Percentiles rank a stretch among this genome's conserved stretches.
These are phyloP conservation scores for Cladobotryum mycophilum DNA, from an alignment of 2,329 filamentous ascomycete genomes.

Conservation along the genomic window DNA sequence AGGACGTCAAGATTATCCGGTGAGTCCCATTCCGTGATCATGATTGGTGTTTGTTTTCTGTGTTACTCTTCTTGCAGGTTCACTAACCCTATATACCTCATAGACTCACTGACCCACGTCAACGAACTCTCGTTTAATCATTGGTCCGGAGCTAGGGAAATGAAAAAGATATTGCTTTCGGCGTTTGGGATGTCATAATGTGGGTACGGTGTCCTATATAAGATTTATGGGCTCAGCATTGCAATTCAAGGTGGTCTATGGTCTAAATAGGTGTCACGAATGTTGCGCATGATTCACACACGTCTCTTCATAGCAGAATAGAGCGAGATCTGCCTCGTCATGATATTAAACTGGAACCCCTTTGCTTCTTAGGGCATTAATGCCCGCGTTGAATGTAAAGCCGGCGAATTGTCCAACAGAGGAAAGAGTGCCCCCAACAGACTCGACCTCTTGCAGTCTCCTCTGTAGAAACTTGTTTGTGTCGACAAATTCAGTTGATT, in stretches of 20 bases:
- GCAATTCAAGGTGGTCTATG: too few relatives aligned
- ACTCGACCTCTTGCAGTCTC: conserved; percentile 63
- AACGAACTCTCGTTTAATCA: conserved; percentile 36
- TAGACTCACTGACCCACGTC: conserved; percentile 55
- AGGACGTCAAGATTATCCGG: conserved; percentile 75
- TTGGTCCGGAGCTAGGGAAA: too few relatives aligned
- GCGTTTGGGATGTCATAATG: conserved; percentile 1
- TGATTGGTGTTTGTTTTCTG: too few relatives aligned
- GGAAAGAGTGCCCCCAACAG: conserved; percentile 54
- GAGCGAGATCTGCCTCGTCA: not conserved
- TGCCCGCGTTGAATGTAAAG: conserved; percentile 68
- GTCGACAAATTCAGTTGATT: conserved; percentile 62
- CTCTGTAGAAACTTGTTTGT: conserved; percentile 76
- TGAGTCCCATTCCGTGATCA: conserved; percentile 20
- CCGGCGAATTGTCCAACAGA: conserved; percentile 70
- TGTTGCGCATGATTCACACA: conserved; percentile 10
- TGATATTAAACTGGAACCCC: conserved; percentile 64
- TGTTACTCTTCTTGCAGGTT: not conserved
- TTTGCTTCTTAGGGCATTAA: conserved; percentile 84
- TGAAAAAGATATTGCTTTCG: not conserved
- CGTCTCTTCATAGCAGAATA: not conserved
- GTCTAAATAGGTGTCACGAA: conserved; percentile 1
- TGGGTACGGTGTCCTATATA: not conserved
- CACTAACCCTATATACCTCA: conserved; percentile 18
- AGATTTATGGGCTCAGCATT: too few relatives aligned